These are phyloP conservation scores for Cryptosporidium bovis DNA, from an alignment of 169 alveolate species.

Conservation along the genomic window DNA sequence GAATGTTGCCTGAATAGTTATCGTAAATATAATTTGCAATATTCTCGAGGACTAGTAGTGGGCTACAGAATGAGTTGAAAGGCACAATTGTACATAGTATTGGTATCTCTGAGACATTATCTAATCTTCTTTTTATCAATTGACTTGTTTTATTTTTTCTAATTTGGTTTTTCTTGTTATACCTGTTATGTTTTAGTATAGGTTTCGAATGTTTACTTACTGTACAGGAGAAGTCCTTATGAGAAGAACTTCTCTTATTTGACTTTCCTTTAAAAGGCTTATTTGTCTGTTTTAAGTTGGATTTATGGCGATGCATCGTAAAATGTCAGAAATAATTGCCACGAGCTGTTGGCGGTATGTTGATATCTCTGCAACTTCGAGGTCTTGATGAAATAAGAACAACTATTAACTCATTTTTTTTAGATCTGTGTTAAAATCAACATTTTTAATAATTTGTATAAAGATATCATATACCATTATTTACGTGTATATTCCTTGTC, in stretches of 20 bases:
- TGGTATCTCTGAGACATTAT: constrained; percentile 7
- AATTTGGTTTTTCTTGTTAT: constrained; percentile 45
- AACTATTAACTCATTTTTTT: too few species aligned
- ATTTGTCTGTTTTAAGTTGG: constrained; percentile 39
- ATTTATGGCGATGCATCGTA: constrained; percentile 45
- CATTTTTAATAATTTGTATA: too few species aligned
- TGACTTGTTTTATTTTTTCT: constrained; percentile 14
- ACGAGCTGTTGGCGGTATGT: too few species aligned
- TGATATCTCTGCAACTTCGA: too few species aligned
- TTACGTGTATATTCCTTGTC: too few species aligned
- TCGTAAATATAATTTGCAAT: constrained; percentile 26
- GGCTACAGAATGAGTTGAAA: constrained; percentile 13
- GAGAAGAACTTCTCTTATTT: neutral
- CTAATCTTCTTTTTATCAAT: constrained; percentile 3
- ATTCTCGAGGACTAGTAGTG: neutral
- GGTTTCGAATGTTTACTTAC: neutral
- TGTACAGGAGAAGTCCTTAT: neutral
- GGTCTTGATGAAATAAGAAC: too few species aligned
- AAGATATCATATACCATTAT: too few species aligned
- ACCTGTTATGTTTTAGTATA: constrained; percentile 17
- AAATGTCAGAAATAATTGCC: constrained; percentile 24
- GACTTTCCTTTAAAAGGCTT: constrained; percentile 52
- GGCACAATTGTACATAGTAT: constrained; percentile 61
- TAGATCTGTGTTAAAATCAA: too few species aligned
- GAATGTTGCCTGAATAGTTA: constrained; percentile 2